Conservation (phyloP, 164 flowering plant genomes). For the Sedum album region DNA sequence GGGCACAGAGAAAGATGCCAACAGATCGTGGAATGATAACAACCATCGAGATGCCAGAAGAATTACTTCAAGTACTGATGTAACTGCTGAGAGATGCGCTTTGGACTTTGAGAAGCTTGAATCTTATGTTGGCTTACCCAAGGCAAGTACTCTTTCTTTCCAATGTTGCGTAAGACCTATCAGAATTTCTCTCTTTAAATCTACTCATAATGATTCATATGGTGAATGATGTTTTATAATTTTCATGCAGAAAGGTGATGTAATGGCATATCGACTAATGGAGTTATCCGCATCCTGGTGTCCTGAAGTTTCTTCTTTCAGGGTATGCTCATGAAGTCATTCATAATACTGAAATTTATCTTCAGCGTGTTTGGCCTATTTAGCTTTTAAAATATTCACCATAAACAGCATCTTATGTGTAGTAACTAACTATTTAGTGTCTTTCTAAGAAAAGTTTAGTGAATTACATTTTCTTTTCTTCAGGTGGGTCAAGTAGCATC, state of each 20-base stretch:
- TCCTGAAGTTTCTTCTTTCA: conserved; percentile 76
- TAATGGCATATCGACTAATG: conserved; percentile 79
- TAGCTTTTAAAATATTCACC: too few relatives aligned
- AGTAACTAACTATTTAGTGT: too few relatives aligned
- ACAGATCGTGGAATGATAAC: conserved; percentile 20
- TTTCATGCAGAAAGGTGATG: conserved; percentile 65
- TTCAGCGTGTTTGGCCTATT: too few relatives aligned
- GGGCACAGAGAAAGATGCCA: conserved; percentile 62
- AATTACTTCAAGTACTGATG: conserved; percentile 19
- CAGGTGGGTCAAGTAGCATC: conserved; percentile 71
- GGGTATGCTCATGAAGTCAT: conserved; percentile 33
- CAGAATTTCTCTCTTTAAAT: too few relatives aligned
- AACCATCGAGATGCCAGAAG: conserved; percentile 19
- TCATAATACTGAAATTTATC: too few relatives aligned
- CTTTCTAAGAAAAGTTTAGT: too few relatives aligned
- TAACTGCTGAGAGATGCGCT: conserved; percentile 14
- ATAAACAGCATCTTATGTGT: too few relatives aligned
- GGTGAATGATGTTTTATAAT: not conserved
- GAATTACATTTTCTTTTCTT: conserved; percentile 7
- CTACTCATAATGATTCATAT: not conserved
- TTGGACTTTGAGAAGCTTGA: conserved; percentile 59
- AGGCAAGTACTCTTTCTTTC: conserved; percentile 33
- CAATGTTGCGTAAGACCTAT: not conserved
- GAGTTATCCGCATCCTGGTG: conserved; percentile 84
- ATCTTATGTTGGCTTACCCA: conserved; percentile 41